Conservation (phyloP, 1,284 basidiomycete species). For the Trichosporon faecale region DNA sequence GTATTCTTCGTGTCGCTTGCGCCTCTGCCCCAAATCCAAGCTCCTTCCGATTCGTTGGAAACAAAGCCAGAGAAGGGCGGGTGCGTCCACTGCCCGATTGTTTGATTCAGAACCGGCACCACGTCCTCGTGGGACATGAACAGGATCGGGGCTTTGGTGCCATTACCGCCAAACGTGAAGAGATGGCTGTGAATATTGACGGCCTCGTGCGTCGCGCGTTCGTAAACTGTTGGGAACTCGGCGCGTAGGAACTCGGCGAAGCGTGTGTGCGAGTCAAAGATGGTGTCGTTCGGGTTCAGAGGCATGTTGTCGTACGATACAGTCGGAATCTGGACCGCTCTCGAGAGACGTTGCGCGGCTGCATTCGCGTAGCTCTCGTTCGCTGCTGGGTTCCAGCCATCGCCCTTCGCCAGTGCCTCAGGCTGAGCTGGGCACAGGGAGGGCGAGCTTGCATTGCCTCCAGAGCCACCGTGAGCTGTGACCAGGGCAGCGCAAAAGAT, state of each 20-base stretch:
- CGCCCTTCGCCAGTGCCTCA: conserved; percentile 17
- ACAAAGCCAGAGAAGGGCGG: conserved; percentile 44
- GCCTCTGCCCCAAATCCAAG: conserved; percentile 25
- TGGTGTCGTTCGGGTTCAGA: conserved; percentile 38
- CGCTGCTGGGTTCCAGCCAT: conserved; percentile 37
- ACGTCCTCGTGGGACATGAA: conserved; percentile 56
- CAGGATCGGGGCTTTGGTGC: conserved; percentile 38
- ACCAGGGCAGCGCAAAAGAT: background rate
- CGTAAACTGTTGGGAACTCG: conserved; percentile 50
- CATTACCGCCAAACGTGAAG: conserved; percentile 50
- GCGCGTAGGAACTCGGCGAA: conserved; percentile 49
- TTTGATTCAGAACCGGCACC: conserved; percentile 60
- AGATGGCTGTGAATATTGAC: conserved; percentile 53
- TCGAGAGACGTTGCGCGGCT: conserved; percentile 40
- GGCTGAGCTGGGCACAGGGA: background rate
- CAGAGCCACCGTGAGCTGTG: background rate
- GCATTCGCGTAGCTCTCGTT: conserved; percentile 37
- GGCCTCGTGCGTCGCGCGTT: conserved; percentile 45
- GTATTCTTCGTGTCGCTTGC: conserved; percentile 23
- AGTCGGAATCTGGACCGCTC: conserved; percentile 49
- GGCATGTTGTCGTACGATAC: conserved; percentile 52
- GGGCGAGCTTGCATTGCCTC: background rate
- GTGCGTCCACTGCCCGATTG: conserved; percentile 59
- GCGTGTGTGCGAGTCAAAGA: conserved; percentile 45
- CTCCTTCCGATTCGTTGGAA: background rate